These are phyloP conservation scores for Meyerozyma sp. DNA, from an alignment of 1,139 yeast species.

Conservation along the genomic window DNA sequence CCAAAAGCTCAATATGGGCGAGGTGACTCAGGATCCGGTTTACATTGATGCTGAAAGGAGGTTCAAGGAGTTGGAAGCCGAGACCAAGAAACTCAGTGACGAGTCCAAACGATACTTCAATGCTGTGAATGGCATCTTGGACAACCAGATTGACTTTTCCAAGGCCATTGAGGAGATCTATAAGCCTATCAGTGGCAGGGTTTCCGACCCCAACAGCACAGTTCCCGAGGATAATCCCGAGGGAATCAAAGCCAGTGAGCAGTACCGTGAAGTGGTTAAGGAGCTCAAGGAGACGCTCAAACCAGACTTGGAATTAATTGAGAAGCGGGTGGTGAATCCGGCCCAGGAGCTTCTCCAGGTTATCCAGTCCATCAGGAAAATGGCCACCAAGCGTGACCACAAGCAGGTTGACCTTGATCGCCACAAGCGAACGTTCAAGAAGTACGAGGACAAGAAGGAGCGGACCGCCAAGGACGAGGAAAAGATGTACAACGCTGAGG, in stretches of 20 bases:
- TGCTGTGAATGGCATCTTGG: conserved; percentile 91
- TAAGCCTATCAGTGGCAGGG: conserved; percentile 90
- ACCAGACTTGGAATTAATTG: conserved; percentile 92
- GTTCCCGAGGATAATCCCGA: conserved; percentile 93
- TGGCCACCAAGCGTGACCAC: conserved; percentile 93
- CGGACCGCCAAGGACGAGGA: conserved; percentile 86
- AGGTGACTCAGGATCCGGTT: conserved; percentile 77
- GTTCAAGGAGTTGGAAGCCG: conserved; percentile 84
- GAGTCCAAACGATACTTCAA: conserved; percentile 85
- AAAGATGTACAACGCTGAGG: conserved; percentile 80
- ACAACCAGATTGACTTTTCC: conserved; percentile 88
- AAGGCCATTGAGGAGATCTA: conserved; percentile 92
- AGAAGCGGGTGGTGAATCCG: conserved; percentile 82
- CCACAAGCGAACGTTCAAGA: conserved; percentile 61
- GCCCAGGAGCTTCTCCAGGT: conserved; percentile 86
- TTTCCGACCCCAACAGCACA: conserved; percentile 82
- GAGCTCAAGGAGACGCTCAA: conserved; percentile 80
- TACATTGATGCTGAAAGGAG: conserved; percentile 94
- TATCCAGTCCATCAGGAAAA: conserved; percentile 77
- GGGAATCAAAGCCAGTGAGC: conserved; percentile 91
- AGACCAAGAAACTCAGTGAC: conserved; percentile 83
- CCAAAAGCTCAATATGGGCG: conserved; percentile 82
- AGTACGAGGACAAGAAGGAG: conserved; percentile 78
- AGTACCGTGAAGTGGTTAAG: conserved; percentile 79
- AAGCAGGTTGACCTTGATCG: conserved; percentile 93